Base-by-base conservation (phyloP, 371 early-diverging fungal genomes). In the Apophysomyces variabilis region DNA sequence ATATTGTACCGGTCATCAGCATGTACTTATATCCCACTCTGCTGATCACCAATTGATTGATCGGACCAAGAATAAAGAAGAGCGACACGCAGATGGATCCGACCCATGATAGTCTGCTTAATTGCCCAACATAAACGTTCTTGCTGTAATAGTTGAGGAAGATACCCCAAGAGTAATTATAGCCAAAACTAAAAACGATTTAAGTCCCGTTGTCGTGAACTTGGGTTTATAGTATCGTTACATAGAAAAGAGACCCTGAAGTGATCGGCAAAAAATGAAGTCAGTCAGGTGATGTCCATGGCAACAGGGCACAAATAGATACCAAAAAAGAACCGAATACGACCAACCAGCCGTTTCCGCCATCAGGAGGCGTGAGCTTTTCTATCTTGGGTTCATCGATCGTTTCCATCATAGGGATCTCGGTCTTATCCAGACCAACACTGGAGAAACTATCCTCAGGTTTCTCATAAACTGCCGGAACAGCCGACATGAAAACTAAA, bases 1-100 rank as follows among this genome's bases (percentile, higher is more conserved):
- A 58, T 38, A 88, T 73, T 46, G 71, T 70, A 7, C 84, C 87
- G 21, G 81, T 71, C 45, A 69, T 76, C 4, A 86, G 80, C 60
- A 86, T 83, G 37, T 79, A 70, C 43, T 80, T 80, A 65, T 85
- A 81, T 1, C 89, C 90, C 56, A 79, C 73, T 14, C 70, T 73
- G 39, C 82, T 77, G 36, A 84, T 83, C 58, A 89, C 73, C 38
- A 65, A 75, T 36, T 75, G 70, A 60, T 80, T 77, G 45, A 80
- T 63, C 14, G 80, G 80, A 12, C 80, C 80, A 8, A 77, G 66
- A 12, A 75, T 73, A 56, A 77, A 77, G 38, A 66, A 75, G 5
- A 80, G 56, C 7, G 70, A 64, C 21, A 73, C 69, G 61, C 77
- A 77, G n/a, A 80, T 70, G 4, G 77, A 77, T 7, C 80, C 80